These are phyloP conservation scores for Nakataea oryzae DNA, from an alignment of 2,329 filamentous ascomycete genomes.

Conservation along the genomic window DNA sequence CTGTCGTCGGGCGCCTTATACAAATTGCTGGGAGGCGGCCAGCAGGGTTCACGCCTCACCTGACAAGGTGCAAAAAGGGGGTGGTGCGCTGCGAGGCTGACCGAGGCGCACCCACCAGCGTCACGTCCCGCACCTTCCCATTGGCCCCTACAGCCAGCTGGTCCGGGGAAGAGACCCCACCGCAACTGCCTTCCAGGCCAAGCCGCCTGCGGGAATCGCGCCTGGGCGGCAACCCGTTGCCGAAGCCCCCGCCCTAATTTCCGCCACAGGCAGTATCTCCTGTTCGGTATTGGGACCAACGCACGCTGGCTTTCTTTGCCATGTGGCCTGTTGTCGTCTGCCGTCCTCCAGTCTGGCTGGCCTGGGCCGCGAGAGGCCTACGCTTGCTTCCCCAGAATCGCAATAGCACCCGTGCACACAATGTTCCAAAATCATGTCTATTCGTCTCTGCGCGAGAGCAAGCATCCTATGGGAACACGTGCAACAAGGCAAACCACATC, in stretches of 20 bases:
- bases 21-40: neutral
- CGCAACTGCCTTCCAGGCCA: too few species aligned
- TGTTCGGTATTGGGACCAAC: too few species aligned
- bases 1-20: neutral
- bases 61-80: neutral
- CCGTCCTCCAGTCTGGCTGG: too few species aligned
- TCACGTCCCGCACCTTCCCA: too few species aligned
- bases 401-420: neutral
- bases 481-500: neutral
- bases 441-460: neutral
- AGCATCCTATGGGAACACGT: neutral
- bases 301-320: too few species aligned
- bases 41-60: neutral
- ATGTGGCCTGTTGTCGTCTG: too few species aligned
- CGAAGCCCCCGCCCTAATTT: neutral
- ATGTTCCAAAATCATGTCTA: neutral
- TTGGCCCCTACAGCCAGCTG: neutral
- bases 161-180: neutral
- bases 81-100: neutral
- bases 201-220: too few species aligned
- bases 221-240: too few species aligned
- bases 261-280: too few species aligned
- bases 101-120: too few species aligned
- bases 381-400: too few species aligned
- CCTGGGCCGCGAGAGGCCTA: too few species aligned